Evolutionary conservation across 1,284 basidiomycete species (phyloP).

Genomic region (Cutaneotrichosporon sp.): DNA sequence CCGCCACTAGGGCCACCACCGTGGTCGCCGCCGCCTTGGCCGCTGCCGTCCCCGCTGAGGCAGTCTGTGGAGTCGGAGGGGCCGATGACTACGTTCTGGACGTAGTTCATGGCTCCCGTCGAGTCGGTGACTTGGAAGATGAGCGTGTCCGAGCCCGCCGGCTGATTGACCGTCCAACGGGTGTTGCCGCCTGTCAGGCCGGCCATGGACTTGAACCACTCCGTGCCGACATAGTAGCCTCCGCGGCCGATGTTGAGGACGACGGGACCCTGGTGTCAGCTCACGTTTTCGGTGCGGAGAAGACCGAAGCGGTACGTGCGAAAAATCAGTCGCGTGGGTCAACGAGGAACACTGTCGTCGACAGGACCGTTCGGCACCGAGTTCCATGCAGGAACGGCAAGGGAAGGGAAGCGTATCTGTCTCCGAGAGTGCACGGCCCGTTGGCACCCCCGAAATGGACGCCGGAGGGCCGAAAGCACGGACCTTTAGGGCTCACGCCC

Average conservation of each 20-base stretch:
- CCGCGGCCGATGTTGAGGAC: conserved; percentile 37
- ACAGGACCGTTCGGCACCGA: too few relatives aligned
- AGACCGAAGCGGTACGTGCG: too few relatives aligned
- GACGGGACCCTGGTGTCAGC: conserved; percentile 28
- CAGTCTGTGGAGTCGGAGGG: conserved; percentile 29
- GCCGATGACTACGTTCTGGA: conserved; percentile 39
- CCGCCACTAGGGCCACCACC: neutral
- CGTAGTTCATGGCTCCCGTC: conserved; percentile 33
- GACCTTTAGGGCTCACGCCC: too few relatives aligned
- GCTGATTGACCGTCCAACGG: conserved; percentile 34
- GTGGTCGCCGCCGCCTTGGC: neutral
- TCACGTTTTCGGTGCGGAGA: too few relatives aligned
- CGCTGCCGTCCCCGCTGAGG: too few relatives aligned
- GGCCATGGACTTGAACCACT: conserved; percentile 19
- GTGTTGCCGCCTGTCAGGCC: conserved; percentile 17
- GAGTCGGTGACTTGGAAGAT: conserved; percentile 44
- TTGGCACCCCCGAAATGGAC: too few relatives aligned
- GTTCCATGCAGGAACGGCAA: too few relatives aligned
- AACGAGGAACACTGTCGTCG: too few relatives aligned
- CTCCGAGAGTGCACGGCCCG: too few relatives aligned
- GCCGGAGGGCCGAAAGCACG: too few relatives aligned
- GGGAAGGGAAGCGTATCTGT: too few relatives aligned
- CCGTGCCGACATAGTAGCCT: conserved; percentile 38
- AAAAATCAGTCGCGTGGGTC: too few relatives aligned
- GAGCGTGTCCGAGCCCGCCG: conserved; percentile 26